Evolutionary conservation across 345 rosid species (phyloP).

Genomic region (Turnera subulata): DNA sequence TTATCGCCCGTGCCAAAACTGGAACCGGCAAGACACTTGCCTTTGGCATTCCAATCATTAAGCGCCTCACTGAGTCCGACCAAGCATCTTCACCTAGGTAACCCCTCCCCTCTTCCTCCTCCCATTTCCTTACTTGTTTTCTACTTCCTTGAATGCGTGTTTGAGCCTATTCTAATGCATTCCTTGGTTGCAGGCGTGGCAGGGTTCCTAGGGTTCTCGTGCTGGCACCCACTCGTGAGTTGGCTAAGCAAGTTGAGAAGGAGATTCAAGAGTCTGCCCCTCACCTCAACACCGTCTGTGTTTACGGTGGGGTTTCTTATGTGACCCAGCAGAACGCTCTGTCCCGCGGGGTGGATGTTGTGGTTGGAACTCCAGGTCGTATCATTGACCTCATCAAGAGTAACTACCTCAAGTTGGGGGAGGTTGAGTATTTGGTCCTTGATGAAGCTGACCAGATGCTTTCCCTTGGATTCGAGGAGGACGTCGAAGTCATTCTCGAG

Average conservation of each 20-base stretch:
- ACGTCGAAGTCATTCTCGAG: slow-evolving; percentile 78
- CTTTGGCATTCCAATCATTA: slow-evolving; percentile 88
- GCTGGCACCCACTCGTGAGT: slow-evolving; percentile 84
- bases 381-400: slow-evolving; percentile 79
- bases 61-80: slow-evolving; percentile 62
- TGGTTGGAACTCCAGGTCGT: slow-evolving; percentile 98
- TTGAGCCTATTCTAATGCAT: neutral
- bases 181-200: slow-evolving; percentile 43
- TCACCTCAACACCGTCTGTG: slow-evolving; percentile 75
- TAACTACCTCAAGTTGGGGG: slow-evolving; percentile 71
- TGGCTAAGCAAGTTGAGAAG: slow-evolving; percentile 96
- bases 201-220: slow-evolving; percentile 76
- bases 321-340: slow-evolving; percentile 73
- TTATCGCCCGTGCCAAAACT: slow-evolving; percentile 97
- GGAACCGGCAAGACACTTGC: slow-evolving; percentile 99
- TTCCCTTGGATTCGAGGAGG: slow-evolving; percentile 97
- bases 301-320: slow-evolving; percentile 96
- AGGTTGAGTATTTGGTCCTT: slow-evolving; percentile 89
- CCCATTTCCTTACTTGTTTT: neutral
- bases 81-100: slow-evolving; percentile 50
- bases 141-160: slow-evolving; percentile 7
- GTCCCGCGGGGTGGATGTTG: slow-evolving; percentile 90
- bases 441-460: slow-evolving; percentile 99
- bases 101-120: neutral
- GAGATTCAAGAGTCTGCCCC: slow-evolving; percentile 93